phyloP scores from a whole-genome alignment of 805 yeast genomes.

The Metschnikowia matae region DNA sequence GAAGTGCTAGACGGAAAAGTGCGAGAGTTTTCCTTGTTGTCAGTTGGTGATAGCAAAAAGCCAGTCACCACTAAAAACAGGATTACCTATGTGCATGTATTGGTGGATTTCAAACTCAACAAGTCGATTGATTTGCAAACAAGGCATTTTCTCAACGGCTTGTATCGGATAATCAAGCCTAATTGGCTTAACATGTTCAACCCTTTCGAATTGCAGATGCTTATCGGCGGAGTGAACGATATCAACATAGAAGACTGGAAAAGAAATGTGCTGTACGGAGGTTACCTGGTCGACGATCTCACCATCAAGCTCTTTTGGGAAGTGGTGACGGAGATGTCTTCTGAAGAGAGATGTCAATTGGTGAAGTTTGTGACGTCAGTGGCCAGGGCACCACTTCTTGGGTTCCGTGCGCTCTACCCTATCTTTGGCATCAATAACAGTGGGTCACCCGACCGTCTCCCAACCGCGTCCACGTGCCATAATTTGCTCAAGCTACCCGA shows the following conservation, averaged over 20 bases:
- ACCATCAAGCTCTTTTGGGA: conserved; percentile 73
- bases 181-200: conserved; percentile 84
- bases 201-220: conserved; percentile 73
- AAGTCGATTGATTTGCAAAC: conserved; percentile 56
- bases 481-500: conserved; percentile 84
- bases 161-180: conserved; percentile 62
- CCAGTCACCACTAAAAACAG: conserved; percentile 60
- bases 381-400: conserved; percentile 85
- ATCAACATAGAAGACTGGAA: conserved; percentile 70
- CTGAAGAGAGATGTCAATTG: conserved; percentile 59
- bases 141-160: conserved; percentile 61
- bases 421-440: conserved; percentile 73
- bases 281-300: conserved; percentile 48
- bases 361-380: conserved; percentile 90
- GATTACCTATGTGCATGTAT: conserved; percentile 67
- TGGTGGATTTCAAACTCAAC: conserved; percentile 78
- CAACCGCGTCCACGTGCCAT: conserved; percentile 92
- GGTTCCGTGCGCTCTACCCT: conserved; percentile 63
- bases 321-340: conserved; percentile 62
- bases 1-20: conserved; percentile 40
- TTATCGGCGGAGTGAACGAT: conserved; percentile 67
- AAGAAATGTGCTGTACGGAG: conserved; percentile 52
- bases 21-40: conserved; percentile 51
- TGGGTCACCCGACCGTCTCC: conserved; percentile 60
- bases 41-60: conserved; percentile 51